Conservation (phyloP, 2,329 filamentous ascomycete genomes). For the Scedosporium dehoogii region DNA sequence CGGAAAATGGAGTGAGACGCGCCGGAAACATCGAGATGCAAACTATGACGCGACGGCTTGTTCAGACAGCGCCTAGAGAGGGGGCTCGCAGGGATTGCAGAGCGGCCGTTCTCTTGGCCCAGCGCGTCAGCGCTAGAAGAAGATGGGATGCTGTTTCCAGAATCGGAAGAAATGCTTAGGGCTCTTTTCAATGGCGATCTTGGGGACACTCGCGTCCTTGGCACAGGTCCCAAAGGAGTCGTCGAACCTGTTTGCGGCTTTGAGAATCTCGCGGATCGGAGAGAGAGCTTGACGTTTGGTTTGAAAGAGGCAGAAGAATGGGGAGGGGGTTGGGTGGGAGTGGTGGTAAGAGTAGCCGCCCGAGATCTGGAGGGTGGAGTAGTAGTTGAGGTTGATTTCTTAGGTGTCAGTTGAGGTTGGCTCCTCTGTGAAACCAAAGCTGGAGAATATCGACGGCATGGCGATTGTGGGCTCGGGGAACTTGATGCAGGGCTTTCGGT, state of each 20-base stretch:
- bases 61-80: constrained; percentile 34
- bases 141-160: constrained; percentile 54
- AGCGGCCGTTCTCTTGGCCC: constrained; percentile 31
- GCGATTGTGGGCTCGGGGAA: constrained; percentile 41
- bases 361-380: neutral
- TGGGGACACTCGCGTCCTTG: constrained; percentile 60
- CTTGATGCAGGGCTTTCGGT: constrained; percentile 43
- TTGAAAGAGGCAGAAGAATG: neutral
- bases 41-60: constrained; percentile 41
- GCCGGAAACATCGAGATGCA: constrained; percentile 47
- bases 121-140: constrained; percentile 9
- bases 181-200: constrained; percentile 75
- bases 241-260: constrained; percentile 34
- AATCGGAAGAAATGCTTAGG: constrained; percentile 59
- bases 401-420: constrained; percentile 1
- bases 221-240: constrained; percentile 41
- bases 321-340: constrained; percentile 16
- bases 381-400: neutral
- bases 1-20: constrained; percentile 29
- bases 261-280: constrained; percentile 52
- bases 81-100: constrained; percentile 24
- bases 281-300: constrained; percentile 55
- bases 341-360: neutral
- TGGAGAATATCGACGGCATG: constrained; percentile 31
- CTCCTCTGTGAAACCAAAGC: constrained; percentile 7